Percentiles rank a stretch among this genome's conserved stretches.
phyloP scores from a whole-genome alignment of 768 basidiomycete genomes.

The Mycena galericulata region DNA sequence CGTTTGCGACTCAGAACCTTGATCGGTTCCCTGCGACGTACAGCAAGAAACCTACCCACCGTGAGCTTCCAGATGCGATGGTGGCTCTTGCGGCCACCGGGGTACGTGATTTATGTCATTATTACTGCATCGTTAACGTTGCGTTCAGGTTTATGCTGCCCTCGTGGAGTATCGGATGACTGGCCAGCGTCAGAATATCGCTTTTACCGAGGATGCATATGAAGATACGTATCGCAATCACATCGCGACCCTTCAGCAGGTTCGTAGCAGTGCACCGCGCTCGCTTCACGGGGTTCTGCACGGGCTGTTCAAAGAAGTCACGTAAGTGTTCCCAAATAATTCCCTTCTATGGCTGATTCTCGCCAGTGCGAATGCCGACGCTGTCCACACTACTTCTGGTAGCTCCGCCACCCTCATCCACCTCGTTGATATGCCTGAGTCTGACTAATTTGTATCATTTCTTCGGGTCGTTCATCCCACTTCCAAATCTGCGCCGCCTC shows the following conservation, averaged over 20 bases:
- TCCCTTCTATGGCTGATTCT: not conserved
- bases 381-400: not conserved
- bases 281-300: conserved; percentile 5
- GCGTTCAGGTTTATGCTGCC: conserved; percentile 10
- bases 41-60: not conserved
- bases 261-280: not conserved
- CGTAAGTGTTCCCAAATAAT: not conserved
- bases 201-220: conserved; percentile 14
- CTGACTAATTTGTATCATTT: not conserved
- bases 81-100: conserved; percentile 1
- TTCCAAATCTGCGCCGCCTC: not conserved
- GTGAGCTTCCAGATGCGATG: conserved; percentile 15
- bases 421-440: conserved; percentile 12
- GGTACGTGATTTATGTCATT: not conserved
- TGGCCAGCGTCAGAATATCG: conserved; percentile 1
- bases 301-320: conserved; percentile 10
- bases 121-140: not conserved
- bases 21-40: conserved; percentile 9
- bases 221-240: conserved; percentile 18
- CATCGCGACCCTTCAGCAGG: not conserved
- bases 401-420: conserved; percentile 21
- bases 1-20: conserved; percentile 1
- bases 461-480: too few relatives aligned
- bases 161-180: conserved; percentile 16
- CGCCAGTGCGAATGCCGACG: not conserved